Base-by-base conservation (phyloP, 2,329 filamentous ascomycete genomes). In the Xylaria sp. region DNA sequence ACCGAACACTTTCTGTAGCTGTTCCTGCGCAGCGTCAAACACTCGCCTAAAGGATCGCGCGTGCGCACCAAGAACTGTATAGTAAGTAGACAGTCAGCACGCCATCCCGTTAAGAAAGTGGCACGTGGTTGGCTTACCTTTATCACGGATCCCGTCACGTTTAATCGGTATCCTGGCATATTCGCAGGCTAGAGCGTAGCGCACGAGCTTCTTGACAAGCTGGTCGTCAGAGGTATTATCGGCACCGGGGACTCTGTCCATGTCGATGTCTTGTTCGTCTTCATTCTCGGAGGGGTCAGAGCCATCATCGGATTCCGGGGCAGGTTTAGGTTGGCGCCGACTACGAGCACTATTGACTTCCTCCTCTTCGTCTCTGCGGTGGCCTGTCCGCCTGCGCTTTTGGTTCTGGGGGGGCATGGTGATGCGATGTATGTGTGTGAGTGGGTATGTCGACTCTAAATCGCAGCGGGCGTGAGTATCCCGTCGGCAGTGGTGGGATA, bases 1-100 rank as follows among this genome's bases (percentile, higher is more conserved):
- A n/a, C 96, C 96, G 80, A 97, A 98, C 0, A 90, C 86, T 1
- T 82, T 82, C 56, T 85, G 84, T 45, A 99, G 82, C 72, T 92
- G 87, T 39, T 83, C 80, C 78, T 99, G 95, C 50, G 95, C 93
- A 48, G 87, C 83, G 0, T 88, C 87, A 75, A 97, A 98, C 3
- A 98, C 89, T 12, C 82, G 79, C 77, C 89, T 94, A 79, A 98
- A 98, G 42, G 89, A 83, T 36, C 91, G 85, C 6, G 88, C 82
- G 8, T 90, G 86, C 54, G 89, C 85, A 19, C 92, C 92, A 9
- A 97, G 88, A 0, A 97, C 93, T 89, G 58, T 27, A 17, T 1
- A 36, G 11, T 34, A 5, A 5, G 11, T 42, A 12, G 61, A 51
- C 34, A 12, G 64, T 14, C 11, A 57, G 61, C 17, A 51, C 39